Evolutionary conservation across 2,329 filamentous ascomycete species (phyloP), one percentile per base, ranked within the genome.

Genomic region (Myriosclerotinia duriaeana): DNA sequence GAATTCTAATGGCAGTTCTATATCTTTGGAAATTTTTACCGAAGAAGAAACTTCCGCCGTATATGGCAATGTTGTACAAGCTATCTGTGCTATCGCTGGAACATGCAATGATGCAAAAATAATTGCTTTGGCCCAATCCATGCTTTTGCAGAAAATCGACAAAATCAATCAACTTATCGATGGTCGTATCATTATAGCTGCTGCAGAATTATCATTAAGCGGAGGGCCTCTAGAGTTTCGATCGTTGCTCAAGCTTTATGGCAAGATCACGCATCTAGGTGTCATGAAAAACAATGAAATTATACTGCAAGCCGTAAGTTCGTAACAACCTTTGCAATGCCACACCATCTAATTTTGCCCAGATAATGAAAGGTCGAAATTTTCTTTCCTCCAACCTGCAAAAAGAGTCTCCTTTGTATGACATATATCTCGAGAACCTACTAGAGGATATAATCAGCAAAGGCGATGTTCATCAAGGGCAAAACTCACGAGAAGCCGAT

Each of bases 141-240:
- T 99, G 88, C 86, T 99, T 34, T 80, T 97, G n/a, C 95, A 99
- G 75, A 98, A 99, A 78, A 86, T 98, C 67, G 89, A 90, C 68
- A 94, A 95, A 78, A 87, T 97, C 65, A 95, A 87, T 74, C 83
- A 86, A 67, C 81, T 85, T 5, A 90, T 97, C 2, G 93, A 98
- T 80, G 88, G 90, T 40, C 89, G 89, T 65, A 95, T 99, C 68
- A 89, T 98, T 65, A 87, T 86, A 20, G 93, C 96, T 68, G 88
- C 92, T 8, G 92, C 93, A 11, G 83, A 86, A 7, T 80, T 99
- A 65, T 90, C 93, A 42, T 80, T 95, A 5, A 88, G 85, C 72
- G 92, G 91, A 66, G 91, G 90, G 12, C 85, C 89, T 69, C 83
- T 90, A 4, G 95, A 98, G 75, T 93, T 99, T 74, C 90, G 90